These are phyloP conservation scores for Rasamsonia emersonii DNA, from an alignment of 2,329 filamentous ascomycete species.

Conservation along the genomic window DNA sequence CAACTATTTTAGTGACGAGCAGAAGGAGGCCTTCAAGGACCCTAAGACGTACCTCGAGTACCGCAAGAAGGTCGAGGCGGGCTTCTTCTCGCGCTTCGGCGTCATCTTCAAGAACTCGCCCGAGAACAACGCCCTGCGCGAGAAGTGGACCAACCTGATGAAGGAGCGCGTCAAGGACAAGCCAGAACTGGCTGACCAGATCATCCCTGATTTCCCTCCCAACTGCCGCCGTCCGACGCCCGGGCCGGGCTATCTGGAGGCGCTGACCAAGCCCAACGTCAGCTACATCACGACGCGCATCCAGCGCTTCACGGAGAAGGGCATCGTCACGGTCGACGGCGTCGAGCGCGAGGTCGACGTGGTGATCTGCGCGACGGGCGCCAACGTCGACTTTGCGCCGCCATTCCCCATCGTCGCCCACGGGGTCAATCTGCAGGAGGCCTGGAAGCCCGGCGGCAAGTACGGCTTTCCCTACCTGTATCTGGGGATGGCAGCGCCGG, in stretches of 20 bases:
- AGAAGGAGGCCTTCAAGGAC: conserved; percentile 50
- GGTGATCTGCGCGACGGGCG: conserved; percentile 61
- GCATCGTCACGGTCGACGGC: conserved; percentile 54
- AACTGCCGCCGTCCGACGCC: conserved; percentile 58
- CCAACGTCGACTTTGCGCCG: conserved; percentile 51
- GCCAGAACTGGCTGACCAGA: conserved; percentile 46
- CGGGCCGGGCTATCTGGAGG: conserved; percentile 60
- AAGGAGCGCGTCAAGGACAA: conserved; percentile 46
- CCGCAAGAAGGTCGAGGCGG: conserved; percentile 49
- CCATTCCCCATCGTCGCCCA: conserved; percentile 52
- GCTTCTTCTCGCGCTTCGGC: conserved; percentile 54
- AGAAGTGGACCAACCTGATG: conserved; percentile 47
- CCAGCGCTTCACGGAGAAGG: conserved; percentile 48
- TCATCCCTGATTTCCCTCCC: conserved; percentile 56
- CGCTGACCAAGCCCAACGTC: conserved; percentile 54
- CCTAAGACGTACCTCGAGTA: conserved; percentile 53
- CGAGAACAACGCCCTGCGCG: conserved; percentile 41
- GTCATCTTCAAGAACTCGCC: conserved; percentile 47
- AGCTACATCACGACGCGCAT: conserved; percentile 52
- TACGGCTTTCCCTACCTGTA: conserved; percentile 61
- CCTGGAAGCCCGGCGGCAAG: conserved; percentile 49
- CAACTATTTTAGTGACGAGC: conserved; percentile 46
- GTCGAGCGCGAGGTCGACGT: conserved; percentile 51
- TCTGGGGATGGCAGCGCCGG: conserved; percentile 53
- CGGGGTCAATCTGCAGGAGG: conserved; percentile 44